phyloP scores from a whole-genome alignment of 2,329 filamentous ascomycete species.

The Gaeumannomyces sp. region DNA sequence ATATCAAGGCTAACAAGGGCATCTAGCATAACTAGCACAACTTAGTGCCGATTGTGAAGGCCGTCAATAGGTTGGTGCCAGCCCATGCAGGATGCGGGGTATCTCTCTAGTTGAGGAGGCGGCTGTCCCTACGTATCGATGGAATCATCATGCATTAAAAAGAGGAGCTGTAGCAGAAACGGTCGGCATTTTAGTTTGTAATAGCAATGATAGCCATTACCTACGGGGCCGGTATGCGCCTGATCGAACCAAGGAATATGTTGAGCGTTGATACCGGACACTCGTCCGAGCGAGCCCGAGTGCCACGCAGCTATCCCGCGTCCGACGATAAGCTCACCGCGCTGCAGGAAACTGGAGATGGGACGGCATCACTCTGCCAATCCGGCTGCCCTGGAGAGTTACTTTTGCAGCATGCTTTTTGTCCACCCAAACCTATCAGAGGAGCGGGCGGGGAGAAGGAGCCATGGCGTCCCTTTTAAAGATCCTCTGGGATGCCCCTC shows the following conservation, averaged over 20 bases:
- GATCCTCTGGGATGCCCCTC: neutral
- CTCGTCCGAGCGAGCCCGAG: neutral
- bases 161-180: neutral
- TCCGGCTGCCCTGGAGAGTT: neutral
- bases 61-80: neutral
- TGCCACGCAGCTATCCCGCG: neutral
- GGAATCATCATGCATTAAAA: neutral
- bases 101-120: neutral
- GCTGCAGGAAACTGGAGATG: neutral
- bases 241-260: neutral
- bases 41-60: neutral
- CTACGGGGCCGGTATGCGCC: neutral
- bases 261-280: neutral
- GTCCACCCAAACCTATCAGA: neutral
- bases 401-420: neutral
- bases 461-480: neutral
- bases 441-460: neutral
- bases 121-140: neutral
- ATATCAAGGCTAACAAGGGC: neutral
- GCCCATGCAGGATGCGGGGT: neutral
- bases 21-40: neutral
- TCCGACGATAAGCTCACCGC: neutral
- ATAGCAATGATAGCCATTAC: neutral
- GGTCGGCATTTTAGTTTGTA: neutral
- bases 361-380: conserved; percentile 1